Evolutionary conservation across 805 yeast genomes (phyloP).

Genomic region (Saccharomyces cerevisiae): DNA sequence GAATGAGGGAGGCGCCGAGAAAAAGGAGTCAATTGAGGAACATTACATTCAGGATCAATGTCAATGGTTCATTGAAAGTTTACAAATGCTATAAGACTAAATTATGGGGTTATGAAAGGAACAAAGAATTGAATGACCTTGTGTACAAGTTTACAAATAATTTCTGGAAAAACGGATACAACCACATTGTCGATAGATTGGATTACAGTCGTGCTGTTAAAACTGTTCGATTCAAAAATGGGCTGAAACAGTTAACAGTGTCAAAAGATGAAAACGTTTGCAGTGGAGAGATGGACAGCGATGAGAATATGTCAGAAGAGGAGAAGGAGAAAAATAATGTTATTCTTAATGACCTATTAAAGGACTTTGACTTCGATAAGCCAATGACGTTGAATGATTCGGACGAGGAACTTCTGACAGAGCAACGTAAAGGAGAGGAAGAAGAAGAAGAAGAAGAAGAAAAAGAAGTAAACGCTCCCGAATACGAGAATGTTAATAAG

Average conservation of each 20-base stretch:
- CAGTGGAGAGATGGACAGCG: slow-evolving; percentile 24
- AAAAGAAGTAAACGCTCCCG: slow-evolving; percentile 13
- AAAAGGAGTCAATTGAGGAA: slow-evolving; percentile 30
- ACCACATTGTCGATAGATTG: slow-evolving; percentile 64
- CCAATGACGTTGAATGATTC: slow-evolving; percentile 37
- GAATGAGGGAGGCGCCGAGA: slow-evolving; percentile 51
- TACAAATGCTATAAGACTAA: slow-evolving; percentile 63
- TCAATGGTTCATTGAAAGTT: slow-evolving; percentile 48
- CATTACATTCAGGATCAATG: slow-evolving; percentile 57
- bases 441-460: slow-evolving; percentile 38
- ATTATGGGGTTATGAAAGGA: slow-evolving; percentile 85
- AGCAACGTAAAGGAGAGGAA: slow-evolving; percentile 36
- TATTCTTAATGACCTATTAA: slow-evolving; percentile 42
- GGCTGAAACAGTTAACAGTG: not conserved
- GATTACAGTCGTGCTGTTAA: slow-evolving; percentile 17
- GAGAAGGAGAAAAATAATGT: slow-evolving; percentile 40
- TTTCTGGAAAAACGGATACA: slow-evolving; percentile 72
- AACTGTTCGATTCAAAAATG: not conserved
- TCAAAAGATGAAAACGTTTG: slow-evolving; percentile 6
- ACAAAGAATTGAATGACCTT: slow-evolving; percentile 51
- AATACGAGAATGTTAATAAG: slow-evolving; percentile 4
- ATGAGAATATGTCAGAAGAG: slow-evolving; percentile 29
- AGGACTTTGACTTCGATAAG: slow-evolving; percentile 44
- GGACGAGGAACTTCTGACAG: slow-evolving; percentile 32
- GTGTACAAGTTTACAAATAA: slow-evolving; percentile 56